A percentile compares a stretch with the other conserved stretches of the same genome.
Conservation (phyloP, 495 filamentous ascomycete genomes). For the Podospora pseudoanserina region DNA sequence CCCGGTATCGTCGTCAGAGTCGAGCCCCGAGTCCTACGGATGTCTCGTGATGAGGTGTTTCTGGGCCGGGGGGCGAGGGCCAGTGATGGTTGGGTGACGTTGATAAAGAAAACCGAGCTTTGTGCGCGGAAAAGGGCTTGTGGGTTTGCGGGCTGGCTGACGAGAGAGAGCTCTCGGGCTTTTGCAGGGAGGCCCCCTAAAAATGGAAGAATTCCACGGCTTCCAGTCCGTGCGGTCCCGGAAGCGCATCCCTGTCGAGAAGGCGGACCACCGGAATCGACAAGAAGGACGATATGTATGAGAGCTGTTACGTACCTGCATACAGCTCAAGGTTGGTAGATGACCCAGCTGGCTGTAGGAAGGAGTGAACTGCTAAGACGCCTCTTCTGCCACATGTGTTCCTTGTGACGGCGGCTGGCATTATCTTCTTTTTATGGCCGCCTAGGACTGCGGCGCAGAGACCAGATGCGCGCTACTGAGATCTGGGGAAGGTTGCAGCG, state of each 20-base stretch:
- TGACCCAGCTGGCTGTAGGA: background rate
- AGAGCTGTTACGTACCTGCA: background rate
- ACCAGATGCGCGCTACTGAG: constrained; percentile 10
- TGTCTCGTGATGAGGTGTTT: background rate
- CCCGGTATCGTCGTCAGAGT: background rate
- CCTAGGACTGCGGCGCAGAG: background rate
- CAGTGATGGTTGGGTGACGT: background rate
- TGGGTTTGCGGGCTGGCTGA: background rate
- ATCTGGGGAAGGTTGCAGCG: constrained; percentile 22
- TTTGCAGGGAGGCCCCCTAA: constrained; percentile 1
- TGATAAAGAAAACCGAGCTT: background rate
- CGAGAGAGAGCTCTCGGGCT: background rate
- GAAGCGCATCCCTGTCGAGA: constrained; percentile 5
- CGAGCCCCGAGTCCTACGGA: background rate
- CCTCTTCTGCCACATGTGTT: background rate
- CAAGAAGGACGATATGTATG: background rate
- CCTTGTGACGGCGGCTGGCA: background rate
- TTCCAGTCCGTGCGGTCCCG: constrained; percentile 16
- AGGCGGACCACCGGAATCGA: background rate
- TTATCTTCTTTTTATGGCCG: background rate
- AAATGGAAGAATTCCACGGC: constrained; percentile 12
- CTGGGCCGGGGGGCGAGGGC: background rate
- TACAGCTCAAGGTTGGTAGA: background rate
- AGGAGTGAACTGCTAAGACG: background rate
- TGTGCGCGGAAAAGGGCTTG: background rate